These are phyloP conservation scores for Ulmus americana DNA, from an alignment of 331 rosid genomes.

Conservation along the genomic window DNA sequence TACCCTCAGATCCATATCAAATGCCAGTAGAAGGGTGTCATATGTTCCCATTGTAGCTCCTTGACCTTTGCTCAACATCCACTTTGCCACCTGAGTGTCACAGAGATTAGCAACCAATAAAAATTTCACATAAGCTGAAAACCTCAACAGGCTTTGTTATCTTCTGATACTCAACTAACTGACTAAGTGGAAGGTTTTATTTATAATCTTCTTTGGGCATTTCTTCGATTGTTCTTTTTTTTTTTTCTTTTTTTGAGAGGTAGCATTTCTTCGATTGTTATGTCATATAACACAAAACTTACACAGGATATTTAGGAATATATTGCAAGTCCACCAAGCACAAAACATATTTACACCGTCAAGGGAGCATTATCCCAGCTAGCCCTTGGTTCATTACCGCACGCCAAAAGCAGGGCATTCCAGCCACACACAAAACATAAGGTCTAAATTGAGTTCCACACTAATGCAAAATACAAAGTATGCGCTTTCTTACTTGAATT, in stretches of 20 bases:
- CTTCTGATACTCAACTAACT: not conserved
- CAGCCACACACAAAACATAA: not conserved
- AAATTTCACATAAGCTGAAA: not conserved
- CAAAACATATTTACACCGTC: not conserved
- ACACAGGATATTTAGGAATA: not conserved
- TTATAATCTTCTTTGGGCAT: not conserved
- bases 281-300: not conserved
- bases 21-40: slow-evolving; percentile 82
- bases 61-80: slow-evolving; percentile 97
- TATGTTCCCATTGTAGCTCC: slow-evolving; percentile 91
- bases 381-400: not conserved
- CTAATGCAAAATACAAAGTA: not conserved
- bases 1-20: slow-evolving; percentile 72
- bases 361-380: not conserved
- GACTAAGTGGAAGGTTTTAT: not conserved
- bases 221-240: not conserved
- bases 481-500: slow-evolving; percentile 50
- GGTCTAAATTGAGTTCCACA: no score
- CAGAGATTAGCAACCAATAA: slow-evolving; percentile 16
- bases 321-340: not conserved
- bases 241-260: no score
- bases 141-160: not conserved
- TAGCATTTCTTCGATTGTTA: not conserved
- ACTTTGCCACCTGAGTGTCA: slow-evolving; percentile 70
- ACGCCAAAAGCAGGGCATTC: not conserved